phyloP scores from a whole-genome alignment of 495 filamentous ascomycete genomes.

The Podospora fimiseda region DNA sequence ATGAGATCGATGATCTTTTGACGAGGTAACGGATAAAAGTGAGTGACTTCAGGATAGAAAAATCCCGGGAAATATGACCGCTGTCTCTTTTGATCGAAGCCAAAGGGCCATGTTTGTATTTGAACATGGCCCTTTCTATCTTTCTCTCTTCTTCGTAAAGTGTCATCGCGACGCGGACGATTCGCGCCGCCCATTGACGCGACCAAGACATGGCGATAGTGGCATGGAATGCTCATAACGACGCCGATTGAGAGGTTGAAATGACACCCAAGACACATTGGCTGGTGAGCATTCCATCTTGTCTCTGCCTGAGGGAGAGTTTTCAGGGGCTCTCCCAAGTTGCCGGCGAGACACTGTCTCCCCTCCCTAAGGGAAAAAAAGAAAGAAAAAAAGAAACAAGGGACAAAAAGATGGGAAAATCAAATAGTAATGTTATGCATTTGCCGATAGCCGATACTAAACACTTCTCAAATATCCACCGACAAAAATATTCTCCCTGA shows the following conservation, averaged over 20 bases:
- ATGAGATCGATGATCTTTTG: not conserved
- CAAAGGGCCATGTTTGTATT: not conserved
- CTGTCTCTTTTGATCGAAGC: not conserved
- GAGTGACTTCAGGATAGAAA: not conserved
- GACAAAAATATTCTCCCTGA: not conserved
- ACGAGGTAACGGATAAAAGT: too few species aligned
- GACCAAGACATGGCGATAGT: not conserved
- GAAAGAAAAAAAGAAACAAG: not conserved
- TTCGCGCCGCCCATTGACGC: not conserved
- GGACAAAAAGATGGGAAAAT: not conserved
- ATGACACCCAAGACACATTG: not conserved
- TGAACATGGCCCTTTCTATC: too few species aligned
- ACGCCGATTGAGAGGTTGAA: not conserved
- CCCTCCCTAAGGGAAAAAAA: too few species aligned
- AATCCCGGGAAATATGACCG: not conserved
- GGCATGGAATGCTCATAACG: slow-evolving; percentile 3
- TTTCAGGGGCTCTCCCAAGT: not conserved
- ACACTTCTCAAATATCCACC: not conserved
- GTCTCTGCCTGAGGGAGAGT: not conserved
- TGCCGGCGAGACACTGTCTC: too few species aligned
- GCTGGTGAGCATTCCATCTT: not conserved
- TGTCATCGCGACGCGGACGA: not conserved
- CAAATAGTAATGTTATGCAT: not conserved
- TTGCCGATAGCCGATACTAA: not conserved
- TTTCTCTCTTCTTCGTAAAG: not conserved